Evolutionary conservation across 2,329 filamentous ascomycete species (phyloP).

Genomic region (Hypoxylon sp.): DNA sequence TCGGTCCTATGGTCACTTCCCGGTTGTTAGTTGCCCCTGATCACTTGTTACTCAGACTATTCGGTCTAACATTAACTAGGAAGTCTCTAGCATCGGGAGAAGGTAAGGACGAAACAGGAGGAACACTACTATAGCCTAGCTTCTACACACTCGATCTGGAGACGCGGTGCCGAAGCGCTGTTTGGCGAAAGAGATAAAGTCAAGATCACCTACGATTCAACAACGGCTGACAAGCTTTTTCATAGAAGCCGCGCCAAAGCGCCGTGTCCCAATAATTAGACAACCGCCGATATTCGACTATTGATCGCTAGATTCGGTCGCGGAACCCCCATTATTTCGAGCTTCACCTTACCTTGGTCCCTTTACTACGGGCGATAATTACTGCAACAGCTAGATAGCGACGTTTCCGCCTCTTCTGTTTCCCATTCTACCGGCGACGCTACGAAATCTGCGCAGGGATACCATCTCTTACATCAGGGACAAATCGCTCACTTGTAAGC

Average conservation of each 20-base stretch:
- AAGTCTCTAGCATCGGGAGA: background rate
- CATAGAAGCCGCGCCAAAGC: background rate
- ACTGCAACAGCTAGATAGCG: no score
- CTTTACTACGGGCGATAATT: no score
- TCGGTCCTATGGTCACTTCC: no score
- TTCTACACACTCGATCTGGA: background rate
- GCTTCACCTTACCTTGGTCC: background rate
- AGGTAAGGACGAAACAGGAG: background rate
- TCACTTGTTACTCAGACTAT: background rate
- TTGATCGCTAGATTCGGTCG: background rate
- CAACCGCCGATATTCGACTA: background rate
- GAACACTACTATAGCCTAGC: background rate
- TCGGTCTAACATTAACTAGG: background rate
- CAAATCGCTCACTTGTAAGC: no score
- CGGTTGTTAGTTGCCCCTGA: background rate
- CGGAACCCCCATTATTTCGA: background rate
- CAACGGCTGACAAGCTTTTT: no score
- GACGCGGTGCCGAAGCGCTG: background rate
- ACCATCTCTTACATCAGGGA: no score
- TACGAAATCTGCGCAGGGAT: no score
- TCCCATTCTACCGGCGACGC: no score
- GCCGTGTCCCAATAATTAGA: background rate
- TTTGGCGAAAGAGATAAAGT: background rate
- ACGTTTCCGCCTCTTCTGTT: background rate
- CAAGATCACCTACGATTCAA: background rate